Percentiles rank a stretch among this genome's conserved stretches.
phyloP scores from a whole-genome alignment of 2,329 filamentous ascomycete genomes.

The Scopulariopsis brevicaulis region DNA sequence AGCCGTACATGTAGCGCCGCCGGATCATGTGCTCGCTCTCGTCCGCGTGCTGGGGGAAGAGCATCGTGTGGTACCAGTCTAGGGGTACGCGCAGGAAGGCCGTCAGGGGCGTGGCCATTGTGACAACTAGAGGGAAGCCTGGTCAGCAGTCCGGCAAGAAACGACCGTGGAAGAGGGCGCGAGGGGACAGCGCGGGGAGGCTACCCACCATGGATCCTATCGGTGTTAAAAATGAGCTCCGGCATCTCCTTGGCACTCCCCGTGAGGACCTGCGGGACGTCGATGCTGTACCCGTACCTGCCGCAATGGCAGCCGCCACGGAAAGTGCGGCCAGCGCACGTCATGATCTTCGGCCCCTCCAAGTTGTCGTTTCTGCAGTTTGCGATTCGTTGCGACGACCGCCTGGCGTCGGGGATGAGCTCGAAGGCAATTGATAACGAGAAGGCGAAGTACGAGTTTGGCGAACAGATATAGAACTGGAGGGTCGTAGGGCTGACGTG shows the following conservation, averaged over 20 bases:
- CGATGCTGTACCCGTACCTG: slow-evolving; percentile 69
- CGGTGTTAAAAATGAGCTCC: slow-evolving; percentile 65
- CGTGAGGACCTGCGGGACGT: slow-evolving; percentile 39
- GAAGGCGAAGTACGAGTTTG: too few species aligned
- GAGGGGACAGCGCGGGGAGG: neutral
- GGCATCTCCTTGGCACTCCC: slow-evolving; percentile 38
- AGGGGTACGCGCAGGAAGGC: slow-evolving; percentile 78
- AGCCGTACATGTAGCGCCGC: slow-evolving; percentile 51
- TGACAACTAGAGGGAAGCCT: slow-evolving; percentile 34
- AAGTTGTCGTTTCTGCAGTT: neutral
- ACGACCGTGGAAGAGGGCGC: neutral
- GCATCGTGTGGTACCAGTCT: slow-evolving; percentile 67
- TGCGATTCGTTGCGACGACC: neutral
- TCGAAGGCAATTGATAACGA: neutral
- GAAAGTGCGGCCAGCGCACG: slow-evolving; percentile 32
- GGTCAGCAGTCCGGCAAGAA: neutral
- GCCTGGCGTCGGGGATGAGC: neutral
- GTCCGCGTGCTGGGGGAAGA: slow-evolving; percentile 65
- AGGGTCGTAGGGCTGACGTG: too few species aligned
- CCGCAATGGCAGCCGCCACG: slow-evolving; percentile 77
- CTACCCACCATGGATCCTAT: slow-evolving; percentile 58
- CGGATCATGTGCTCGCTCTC: slow-evolving; percentile 60
- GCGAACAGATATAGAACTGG: too few species aligned
- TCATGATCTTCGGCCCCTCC: neutral
- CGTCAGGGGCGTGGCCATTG: slow-evolving; percentile 61